Conservation (phyloP, 2,329 filamentous ascomycete species). For the Cadophora sp. region DNA sequence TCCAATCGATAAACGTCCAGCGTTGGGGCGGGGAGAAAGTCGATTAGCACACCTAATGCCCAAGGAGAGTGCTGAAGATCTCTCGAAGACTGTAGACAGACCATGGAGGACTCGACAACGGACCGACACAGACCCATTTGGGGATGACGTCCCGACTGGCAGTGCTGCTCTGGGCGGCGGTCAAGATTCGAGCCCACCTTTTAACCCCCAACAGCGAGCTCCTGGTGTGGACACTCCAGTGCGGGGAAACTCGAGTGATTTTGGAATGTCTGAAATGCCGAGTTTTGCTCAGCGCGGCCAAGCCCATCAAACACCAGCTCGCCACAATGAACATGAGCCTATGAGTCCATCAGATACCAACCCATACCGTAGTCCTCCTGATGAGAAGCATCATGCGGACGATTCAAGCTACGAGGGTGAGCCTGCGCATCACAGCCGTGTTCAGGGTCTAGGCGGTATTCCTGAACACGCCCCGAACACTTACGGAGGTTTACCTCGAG, state of each 20-base stretch:
- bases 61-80: constrained; percentile 76
- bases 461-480: constrained; percentile 55
- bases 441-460: constrained; percentile 59
- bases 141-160: constrained; percentile 69
- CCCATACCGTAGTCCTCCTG: constrained; percentile 89
- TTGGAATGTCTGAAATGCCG: constrained; percentile 67
- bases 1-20: constrained; percentile 72
- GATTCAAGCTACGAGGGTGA: constrained; percentile 48
- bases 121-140: constrained; percentile 78
- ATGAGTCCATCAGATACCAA: constrained; percentile 95
- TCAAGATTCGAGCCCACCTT: constrained; percentile 68
- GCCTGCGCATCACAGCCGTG: constrained; percentile 52
- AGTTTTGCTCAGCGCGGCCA: constrained; percentile 56
- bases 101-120: constrained; percentile 66
- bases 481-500: constrained; percentile 62
- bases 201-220: constrained; percentile 50
- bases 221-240: constrained; percentile 53
- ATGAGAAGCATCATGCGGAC: constrained; percentile 64
- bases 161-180: constrained; percentile 78
- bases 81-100: constrained; percentile 59
- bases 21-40: constrained; percentile 77
- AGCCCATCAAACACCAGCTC: constrained; percentile 46
- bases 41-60: constrained; percentile 85
- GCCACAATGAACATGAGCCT: constrained; percentile 66
- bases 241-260: constrained; percentile 56